Evolutionary conservation across 2,329 filamentous ascomycete genomes (phyloP), one percentile per base, ranked within the genome.

Genomic region (Cladosporium sp.): DNA sequence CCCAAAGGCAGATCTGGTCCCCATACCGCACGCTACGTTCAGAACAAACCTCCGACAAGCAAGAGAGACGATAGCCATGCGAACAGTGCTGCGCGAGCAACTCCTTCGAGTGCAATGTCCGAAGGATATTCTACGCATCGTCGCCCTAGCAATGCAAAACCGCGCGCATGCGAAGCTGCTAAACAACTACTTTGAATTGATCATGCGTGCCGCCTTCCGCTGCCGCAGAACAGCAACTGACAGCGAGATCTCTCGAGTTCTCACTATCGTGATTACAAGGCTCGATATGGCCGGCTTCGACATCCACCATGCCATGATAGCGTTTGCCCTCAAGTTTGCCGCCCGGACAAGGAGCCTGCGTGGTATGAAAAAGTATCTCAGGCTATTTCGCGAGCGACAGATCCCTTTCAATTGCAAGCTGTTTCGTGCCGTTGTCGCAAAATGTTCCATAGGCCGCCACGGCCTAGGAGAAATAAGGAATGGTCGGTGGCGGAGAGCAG

Each of bases 381-480:
- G 54, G 33, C 43, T 58, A 8, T 51, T 63, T 2, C 52, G 56
- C 6, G 56, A 64, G 22, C 46, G 43, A 2, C 54, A 54, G 9
- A 19, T 55, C 13, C 35, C 14, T 4, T 62, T 70, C 46, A 56
- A 55, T 3, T 57, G 52, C 34, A 63, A 62, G 32, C 41, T 65
- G 16, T 70, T 69, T 49, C 61, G 67, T 10, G 58, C 59, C 40
- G 59, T 68, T 28, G 64, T 70, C 42, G 68, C 68, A 8, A 70
- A 70, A 46, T 70, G 61, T 56, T 66, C 63, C n/a, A 68, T 70
- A 46, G 68, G 68, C 0, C 54, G 58, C 31, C 57, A 65, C 4
- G 68, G 68, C 3, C 54, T 66, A 13, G 68, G 68, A 19, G 68
- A 70, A 55, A 68, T 70, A 14, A 58, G 68, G 1, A 70, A 70